Base-by-base conservation (phyloP, 306 rosid genomes). In the Cotoneaster glaucophyllus region DNA sequence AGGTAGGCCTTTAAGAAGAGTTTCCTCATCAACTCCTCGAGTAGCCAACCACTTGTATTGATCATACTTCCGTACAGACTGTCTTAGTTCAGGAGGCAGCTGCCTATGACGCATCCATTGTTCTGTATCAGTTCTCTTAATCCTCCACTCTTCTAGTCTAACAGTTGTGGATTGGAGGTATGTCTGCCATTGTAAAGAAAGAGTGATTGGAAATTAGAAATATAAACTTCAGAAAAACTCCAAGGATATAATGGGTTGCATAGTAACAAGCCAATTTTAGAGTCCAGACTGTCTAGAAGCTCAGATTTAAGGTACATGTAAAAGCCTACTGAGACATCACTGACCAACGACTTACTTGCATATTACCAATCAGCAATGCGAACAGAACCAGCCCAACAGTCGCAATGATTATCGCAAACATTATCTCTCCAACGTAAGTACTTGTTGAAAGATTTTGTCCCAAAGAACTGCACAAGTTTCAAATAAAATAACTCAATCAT, bases 21-120 rank as follows among this genome's bases (percentile, higher is more conserved):
- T 28, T 77, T 96, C 98, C 80, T 96, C 99, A 73, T 96, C 93
- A 0, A 92, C 99, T 39, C 99, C 99, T 43, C 96, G 79, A 29
- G 99, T 96, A 7, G 99, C 98, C 68, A 90, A 71, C 99, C 99
- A 96, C 74, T 92, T 92, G 59, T 88, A 96, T 77, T 96, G 98
- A 77, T 92, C 87, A 76, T 96, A 96, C 76, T 84, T 89, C 17
- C 98, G 82, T 29, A 92, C 93, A 17, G 88, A 87, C 18, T 86
- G 83, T 81, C 89, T 89, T 53, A 96, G 79, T 11, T 89, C 93
- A 18, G 74, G 67, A 63, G 98, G 97, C 31, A 96, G 86, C 65
- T 92, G 99, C 75, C 97, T 85, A 84, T 92, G 99, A 78, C 82
- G 93, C 98, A 96, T 96, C 99, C 99, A 96, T 76, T 96, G 91